phyloP scores from a whole-genome alignment of 345 rosid species.

The Angophora floribunda region DNA sequence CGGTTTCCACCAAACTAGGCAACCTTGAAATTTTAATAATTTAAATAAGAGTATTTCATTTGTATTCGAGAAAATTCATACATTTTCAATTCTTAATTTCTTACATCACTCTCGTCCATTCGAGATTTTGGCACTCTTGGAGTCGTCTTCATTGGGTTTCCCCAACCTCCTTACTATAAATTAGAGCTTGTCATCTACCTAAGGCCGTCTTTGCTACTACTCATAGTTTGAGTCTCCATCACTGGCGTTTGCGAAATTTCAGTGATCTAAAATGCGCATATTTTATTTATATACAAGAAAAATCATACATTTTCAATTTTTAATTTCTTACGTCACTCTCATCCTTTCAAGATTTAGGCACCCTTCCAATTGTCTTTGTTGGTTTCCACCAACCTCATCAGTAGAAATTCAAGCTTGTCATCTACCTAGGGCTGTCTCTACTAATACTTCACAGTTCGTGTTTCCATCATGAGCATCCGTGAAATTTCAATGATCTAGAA shows the following conservation, averaged over 20 bases:
- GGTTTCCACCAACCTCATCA: background rate
- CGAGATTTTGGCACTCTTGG: background rate
- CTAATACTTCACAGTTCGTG: background rate
- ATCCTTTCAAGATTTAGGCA: too few relatives aligned
- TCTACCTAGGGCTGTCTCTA: background rate
- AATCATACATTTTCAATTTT: background rate
- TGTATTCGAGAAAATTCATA: too few relatives aligned
- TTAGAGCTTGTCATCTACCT: background rate
- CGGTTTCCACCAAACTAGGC: background rate
- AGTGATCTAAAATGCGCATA: background rate
- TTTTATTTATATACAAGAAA: background rate
- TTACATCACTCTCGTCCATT: background rate
- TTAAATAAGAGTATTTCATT: too few relatives aligned
- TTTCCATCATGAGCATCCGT: background rate
- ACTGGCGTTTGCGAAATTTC: rapidly evolving
- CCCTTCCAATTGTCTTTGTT: too few relatives aligned
- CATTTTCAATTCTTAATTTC: too few relatives aligned
- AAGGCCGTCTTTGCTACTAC: background rate
- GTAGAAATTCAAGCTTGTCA: background rate
- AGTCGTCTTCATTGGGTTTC: background rate
- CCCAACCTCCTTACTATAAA: background rate
- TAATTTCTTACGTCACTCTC: too few relatives aligned
- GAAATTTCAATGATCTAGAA: background rate
- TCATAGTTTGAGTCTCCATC: background rate
- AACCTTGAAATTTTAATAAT: too few relatives aligned